These are phyloP conservation scores for Closterium sp. DNA, from an alignment of 139 green algal genomes.

Conservation along the genomic window DNA sequence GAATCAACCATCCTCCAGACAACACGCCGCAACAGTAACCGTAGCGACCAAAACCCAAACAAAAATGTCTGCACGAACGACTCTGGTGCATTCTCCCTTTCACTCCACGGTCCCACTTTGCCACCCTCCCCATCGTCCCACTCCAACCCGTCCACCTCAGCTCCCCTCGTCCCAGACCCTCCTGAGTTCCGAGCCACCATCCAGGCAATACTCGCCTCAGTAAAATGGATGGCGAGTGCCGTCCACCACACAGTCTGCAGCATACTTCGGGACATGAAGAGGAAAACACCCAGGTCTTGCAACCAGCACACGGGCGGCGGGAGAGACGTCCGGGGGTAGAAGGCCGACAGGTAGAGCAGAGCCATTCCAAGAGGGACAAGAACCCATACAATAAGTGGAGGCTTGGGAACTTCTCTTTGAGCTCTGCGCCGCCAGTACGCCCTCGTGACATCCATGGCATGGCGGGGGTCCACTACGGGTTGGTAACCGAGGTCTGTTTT, in stretches of 20 bases:
- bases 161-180: neutral
- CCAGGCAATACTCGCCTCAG: conserved; percentile 24
- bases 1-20: neutral
- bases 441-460: neutral
- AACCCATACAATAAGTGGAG: neutral
- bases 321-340: neutral
- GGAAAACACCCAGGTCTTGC: conserved; percentile 11
- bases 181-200: conserved; percentile 11
- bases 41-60: conserved; percentile 41
- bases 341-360: conserved; percentile 6
- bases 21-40: conserved; percentile 8
- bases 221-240: conserved; percentile 26
- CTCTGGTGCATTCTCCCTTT: conserved; percentile 18
- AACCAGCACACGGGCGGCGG: conserved; percentile 15
- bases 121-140: neutral
- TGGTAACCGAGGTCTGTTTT: neutral
- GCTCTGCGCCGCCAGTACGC: neutral
- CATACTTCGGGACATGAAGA: conserved; percentile 22
- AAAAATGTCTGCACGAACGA: conserved; percentile 22
- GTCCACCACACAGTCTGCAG: conserved; percentile 29
- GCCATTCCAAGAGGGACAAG: conserved; percentile 5
- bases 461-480: conserved; percentile 9
- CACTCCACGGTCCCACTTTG: neutral
- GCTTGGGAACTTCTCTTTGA: neutral
- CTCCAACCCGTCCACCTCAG: neutral